Conservation (phyloP, 1,284 basidiomycete genomes). For the Cryptococcus jaspeensis region DNA sequence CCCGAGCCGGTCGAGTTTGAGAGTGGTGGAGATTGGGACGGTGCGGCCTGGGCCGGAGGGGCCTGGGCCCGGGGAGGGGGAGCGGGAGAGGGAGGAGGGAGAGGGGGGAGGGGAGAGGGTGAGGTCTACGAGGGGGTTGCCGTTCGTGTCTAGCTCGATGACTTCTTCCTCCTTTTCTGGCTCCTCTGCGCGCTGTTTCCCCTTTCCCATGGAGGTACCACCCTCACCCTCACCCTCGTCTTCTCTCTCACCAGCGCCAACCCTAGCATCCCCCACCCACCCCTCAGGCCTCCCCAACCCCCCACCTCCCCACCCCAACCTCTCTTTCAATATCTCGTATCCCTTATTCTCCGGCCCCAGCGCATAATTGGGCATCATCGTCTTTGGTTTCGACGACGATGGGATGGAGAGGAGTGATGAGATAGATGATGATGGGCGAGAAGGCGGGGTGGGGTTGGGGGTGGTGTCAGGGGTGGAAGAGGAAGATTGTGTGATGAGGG, state of each 20-base stretch:
- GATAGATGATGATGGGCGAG: slow-evolving; percentile 24
- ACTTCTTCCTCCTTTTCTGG: not conserved
- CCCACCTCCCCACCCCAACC: slow-evolving; percentile 44
- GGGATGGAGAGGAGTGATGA: slow-evolving; percentile 30
- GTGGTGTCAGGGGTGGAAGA: slow-evolving; percentile 5
- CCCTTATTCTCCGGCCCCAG: slow-evolving; percentile 48
- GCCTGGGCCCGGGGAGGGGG: not conserved
- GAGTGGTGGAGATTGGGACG: slow-evolving; percentile 39
- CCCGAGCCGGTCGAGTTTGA: slow-evolving; percentile 46
- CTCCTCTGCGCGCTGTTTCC: not conserved
- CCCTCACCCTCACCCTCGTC: not conserved
- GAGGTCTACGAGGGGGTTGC: slow-evolving; percentile 19
- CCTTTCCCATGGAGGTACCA: not conserved
- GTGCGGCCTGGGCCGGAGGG: slow-evolving; percentile 38
- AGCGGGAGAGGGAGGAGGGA: not conserved
- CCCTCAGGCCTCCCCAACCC: slow-evolving; percentile 39
- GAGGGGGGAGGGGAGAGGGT: slow-evolving; percentile 5
- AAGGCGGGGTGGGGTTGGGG: not conserved
- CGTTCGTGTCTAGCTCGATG: slow-evolving; percentile 10
- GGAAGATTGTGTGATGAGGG: slow-evolving; percentile 20
- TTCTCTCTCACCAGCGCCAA: not conserved
- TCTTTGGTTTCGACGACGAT: not conserved
- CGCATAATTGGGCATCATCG: slow-evolving; percentile 27
- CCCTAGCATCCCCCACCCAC: slow-evolving; percentile 10
- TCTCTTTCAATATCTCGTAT: slow-evolving; percentile 34